Evolutionary conservation across 2,329 filamentous ascomycete genomes (phyloP), one percentile per base, ranked within the genome.

Genomic region (Xenoacremonium recifei): DNA sequence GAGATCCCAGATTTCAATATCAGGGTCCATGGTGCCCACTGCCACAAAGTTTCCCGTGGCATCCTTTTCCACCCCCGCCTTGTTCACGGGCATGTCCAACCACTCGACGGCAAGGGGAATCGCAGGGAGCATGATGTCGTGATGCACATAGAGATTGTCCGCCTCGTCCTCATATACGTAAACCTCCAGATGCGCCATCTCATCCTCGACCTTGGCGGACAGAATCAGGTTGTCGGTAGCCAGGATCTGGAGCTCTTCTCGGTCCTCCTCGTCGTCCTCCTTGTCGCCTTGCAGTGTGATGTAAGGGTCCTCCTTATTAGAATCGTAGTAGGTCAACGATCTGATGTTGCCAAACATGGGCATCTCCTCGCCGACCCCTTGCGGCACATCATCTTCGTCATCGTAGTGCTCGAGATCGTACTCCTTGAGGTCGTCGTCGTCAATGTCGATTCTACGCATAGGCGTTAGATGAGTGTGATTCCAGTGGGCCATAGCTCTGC

Each of bases 101-200:
- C 93, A 99, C 71, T 99, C 93, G 30, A 97, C 79, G 60, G 89
- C 93, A 6, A 99, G 81, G 10, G 93, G 93, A 61, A 99, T 96
- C 18, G 92, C 92, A 21, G 93, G 93, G 42, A 99, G 79, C 92
- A 99, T 97, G 58, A 99, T 95, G 67, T 99, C 93, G 77, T 99
- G 93, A 71, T 99, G 93, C 18, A 99, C 92, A 66, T 99, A 99
- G 47, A 99, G 84, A 64, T 99, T 99, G 69, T 97, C 93, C 33
- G 85, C 87, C 48, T 82, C 82, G 57, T 97, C 93, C 67, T 99
- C 93, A 69, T 97, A 99, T 20, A 99, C 90, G 61, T 97, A 96
- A 16, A 97, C 87, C 66, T 99, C 93, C 19, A 99, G 76, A 67
- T 97, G 92, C 15, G 93, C 92, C 47, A 99, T 84, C 64, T 99